Evolutionary conservation across 2,329 filamentous ascomycete genomes (phyloP), one percentile per base, ranked within the genome.

Genomic region (Diaporthe citrichinensis): DNA sequence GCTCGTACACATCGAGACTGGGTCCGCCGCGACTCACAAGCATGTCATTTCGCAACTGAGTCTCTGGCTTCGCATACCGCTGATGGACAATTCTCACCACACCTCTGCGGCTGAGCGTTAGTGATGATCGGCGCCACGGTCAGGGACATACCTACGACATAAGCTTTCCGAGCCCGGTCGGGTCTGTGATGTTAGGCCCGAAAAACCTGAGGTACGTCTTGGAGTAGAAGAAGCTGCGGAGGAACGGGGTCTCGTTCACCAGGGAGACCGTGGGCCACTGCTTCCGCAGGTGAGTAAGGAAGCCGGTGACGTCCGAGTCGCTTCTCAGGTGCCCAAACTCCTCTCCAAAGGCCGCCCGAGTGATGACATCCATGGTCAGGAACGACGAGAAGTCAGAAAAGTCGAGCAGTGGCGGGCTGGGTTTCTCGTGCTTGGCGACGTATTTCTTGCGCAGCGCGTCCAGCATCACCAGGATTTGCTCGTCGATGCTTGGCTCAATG

Each of bases 291-390:
- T 65, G n/a, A 2, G 57, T 46, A 51, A 88, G 82, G 78, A 87
- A 88, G 17, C 82, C 83, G 74, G 86, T 85, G 0, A 86, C 82
- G 77, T 89, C 87, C 14, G 82, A 79, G 76, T 89, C 84, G 10
- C 80, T 78, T 28, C 81, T 81, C 0, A 89, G 78, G 76, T 86
- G 87, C 28, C 87, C 87, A 77, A 88, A 87, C 1, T 83, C 79
- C 69, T 84, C 76, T 31, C 88, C 88, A 62, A 89, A 86, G 3
- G 86, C 86, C 17, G 90, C 78, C 49, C 85, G 84, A 51, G 85
- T 87, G 76, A 90, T 88, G 28, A 88, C 84, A 76, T 90, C 89
- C 6, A 89, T 81, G 0, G 88, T 88, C 71, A 90, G 86, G 81
- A 84, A 89, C 49, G 87, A 85, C 2, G 85, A 83, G 58, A 86